Evolutionary conservation across 306 rosid genomes (phyloP).

Genomic region (Corylus avellana): DNA sequence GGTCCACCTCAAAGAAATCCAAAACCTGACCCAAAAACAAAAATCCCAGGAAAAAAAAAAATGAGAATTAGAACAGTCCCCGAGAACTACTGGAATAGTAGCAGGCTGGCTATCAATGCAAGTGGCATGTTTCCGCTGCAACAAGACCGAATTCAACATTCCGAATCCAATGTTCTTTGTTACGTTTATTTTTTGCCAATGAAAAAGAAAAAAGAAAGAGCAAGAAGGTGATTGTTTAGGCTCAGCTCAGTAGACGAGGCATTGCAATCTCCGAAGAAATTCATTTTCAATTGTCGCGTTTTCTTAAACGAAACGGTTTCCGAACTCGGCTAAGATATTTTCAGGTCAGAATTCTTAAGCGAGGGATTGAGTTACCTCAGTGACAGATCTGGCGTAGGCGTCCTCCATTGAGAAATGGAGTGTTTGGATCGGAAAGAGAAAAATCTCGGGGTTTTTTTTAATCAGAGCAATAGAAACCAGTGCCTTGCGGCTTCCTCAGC

Average conservation of each 20-base stretch:
- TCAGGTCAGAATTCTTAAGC: not conserved
- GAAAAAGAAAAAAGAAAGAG: not conserved
- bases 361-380: slow-evolving; percentile 53
- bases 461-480: slow-evolving; percentile 1
- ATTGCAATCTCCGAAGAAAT: not conserved
- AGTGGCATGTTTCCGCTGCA: not conserved
- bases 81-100: not conserved
- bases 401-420: slow-evolving; percentile 65
- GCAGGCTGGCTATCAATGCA: not conserved
- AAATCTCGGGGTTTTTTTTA: slow-evolving; percentile 7
- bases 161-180: not conserved
- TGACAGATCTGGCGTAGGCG: slow-evolving; percentile 86
- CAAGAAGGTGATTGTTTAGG: not conserved
- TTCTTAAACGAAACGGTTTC: not conserved
- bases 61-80: slow-evolving; percentile 1
- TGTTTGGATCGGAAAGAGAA: slow-evolving; percentile 40
- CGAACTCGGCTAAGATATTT: not conserved
- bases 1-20: slow-evolving; percentile 85
- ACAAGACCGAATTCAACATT: not conserved
- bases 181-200: not conserved
- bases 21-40: slow-evolving; percentile 53
- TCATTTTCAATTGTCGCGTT: not conserved
- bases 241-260: not conserved
- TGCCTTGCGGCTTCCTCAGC: not conserved
- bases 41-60: not conserved